These are phyloP conservation scores for Cystobasidium tubakii DNA, from an alignment of 768 basidiomycete species.

Conservation along the genomic window DNA sequence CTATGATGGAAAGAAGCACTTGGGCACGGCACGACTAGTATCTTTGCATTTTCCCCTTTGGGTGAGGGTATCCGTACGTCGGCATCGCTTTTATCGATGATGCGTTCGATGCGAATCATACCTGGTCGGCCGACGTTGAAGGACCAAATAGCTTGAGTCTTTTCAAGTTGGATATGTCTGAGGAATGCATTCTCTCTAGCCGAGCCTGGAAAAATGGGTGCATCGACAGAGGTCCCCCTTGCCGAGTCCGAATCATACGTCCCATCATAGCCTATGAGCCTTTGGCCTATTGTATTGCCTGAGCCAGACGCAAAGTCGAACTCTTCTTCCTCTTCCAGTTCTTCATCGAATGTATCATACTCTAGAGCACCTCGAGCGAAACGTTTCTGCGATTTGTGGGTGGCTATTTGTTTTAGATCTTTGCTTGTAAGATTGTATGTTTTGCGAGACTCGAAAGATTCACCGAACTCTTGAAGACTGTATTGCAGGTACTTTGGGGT, in stretches of 20 bases:
- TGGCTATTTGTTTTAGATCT: constrained; percentile 65
- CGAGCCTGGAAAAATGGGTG: constrained; percentile 3
- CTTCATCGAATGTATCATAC: constrained; percentile 41
- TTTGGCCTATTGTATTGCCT: constrained; percentile 40
- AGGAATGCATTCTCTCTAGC: constrained; percentile 45
- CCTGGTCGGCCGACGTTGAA: constrained; percentile 70
- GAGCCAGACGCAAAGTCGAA: constrained; percentile 26
- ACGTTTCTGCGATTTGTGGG: constrained; percentile 46
- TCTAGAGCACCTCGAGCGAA: constrained; percentile 52
- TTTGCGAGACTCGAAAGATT: not conserved
- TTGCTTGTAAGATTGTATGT: constrained; percentile 56
- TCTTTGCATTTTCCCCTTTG: constrained; percentile 55
- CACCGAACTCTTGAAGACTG: constrained; percentile 20
- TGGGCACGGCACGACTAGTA: constrained; percentile 76
- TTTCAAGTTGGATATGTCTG: constrained; percentile 55
- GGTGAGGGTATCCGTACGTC: constrained; percentile 60
- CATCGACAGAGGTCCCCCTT: constrained; percentile 1
- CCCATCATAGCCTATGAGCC: constrained; percentile 46
- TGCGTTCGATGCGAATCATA: constrained; percentile 65
- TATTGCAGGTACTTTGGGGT: constrained; percentile 29
- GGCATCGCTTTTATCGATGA: constrained; percentile 63
- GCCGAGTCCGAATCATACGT: constrained; percentile 48
- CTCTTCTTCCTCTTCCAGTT: constrained; percentile 43
- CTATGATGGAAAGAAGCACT: constrained; percentile 61
- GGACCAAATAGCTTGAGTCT: constrained; percentile 67